Percentiles rank a stretch among this genome's conserved stretches.
These are phyloP conservation scores for Phytopythium mirpurense DNA, from an alignment of 352 stramenopile genomes.

Conservation along the genomic window DNA sequence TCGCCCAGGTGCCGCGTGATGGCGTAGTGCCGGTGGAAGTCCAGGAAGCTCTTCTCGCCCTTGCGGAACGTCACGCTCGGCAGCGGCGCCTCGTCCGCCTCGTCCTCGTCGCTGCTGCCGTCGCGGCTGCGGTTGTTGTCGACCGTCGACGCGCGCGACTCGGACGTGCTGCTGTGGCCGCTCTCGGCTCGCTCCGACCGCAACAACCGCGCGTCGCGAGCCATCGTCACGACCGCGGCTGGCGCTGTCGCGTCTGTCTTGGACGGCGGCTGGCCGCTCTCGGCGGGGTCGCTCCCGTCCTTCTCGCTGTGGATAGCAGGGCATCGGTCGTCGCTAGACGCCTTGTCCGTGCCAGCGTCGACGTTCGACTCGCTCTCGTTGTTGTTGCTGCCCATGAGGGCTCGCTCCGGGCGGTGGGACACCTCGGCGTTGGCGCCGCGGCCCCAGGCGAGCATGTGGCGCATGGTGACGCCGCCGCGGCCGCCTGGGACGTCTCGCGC, in stretches of 20 bases:
- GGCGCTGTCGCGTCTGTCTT: not conserved
- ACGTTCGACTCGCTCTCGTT: slow-evolving; percentile 11
- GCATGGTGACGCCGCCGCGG: slow-evolving; percentile 22
- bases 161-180: slow-evolving; percentile 1
- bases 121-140: not conserved
- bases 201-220: not conserved
- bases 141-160: slow-evolving; percentile 1
- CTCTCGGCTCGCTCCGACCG: not conserved
- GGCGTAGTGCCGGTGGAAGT: slow-evolving; percentile 79
- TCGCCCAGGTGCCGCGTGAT: slow-evolving; percentile 79
- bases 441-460: slow-evolving; percentile 35
- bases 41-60: slow-evolving; percentile 75
- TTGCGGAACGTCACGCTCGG: slow-evolving; percentile 55
- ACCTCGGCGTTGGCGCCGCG: not conserved
- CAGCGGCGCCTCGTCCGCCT: not conserved
- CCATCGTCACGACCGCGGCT: not conserved
- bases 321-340: slow-evolving; percentile 8
- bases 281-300: slow-evolving; percentile 7
- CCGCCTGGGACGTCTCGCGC: slow-evolving; percentile 21
- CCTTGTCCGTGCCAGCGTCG: not conserved
- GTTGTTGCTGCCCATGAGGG: slow-evolving; percentile 14
- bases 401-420: not conserved
- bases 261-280: not conserved
- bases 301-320: slow-evolving; percentile 15
- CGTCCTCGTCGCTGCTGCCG: not conserved